Evolutionary conservation across 2,329 filamentous ascomycete species (phyloP).

Genomic region (Orbilia ellipsospora): DNA sequence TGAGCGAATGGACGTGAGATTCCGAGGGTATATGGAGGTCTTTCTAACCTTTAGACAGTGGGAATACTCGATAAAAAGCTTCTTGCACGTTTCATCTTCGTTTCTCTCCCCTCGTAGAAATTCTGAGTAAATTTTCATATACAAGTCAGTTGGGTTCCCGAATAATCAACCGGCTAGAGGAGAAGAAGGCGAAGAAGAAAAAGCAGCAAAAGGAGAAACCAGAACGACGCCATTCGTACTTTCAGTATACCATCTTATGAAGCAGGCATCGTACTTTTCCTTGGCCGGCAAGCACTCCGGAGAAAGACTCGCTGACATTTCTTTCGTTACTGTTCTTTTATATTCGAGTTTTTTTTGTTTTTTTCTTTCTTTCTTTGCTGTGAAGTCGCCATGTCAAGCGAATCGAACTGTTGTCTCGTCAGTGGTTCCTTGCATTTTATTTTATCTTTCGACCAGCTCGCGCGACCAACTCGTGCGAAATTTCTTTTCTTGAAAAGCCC

Average conservation of each 20-base stretch:
- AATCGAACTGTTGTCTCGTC: too few species aligned
- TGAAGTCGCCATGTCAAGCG: too few species aligned
- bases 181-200: too few species aligned
- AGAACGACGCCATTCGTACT: conserved; percentile 72
- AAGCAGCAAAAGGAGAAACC: background rate
- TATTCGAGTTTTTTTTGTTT: too few species aligned
- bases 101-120: conserved; percentile 87
- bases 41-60: conserved; percentile 79
- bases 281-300: conserved; percentile 59
- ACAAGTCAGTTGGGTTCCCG: too few species aligned
- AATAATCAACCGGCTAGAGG: too few species aligned
- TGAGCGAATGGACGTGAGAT: too few species aligned
- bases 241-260: conserved; percentile 99
- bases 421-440: too few species aligned
- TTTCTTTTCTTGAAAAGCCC: too few species aligned
- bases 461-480: too few species aligned
- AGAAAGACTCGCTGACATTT: conserved; percentile 45
- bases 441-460: too few species aligned
- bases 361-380: too few species aligned
- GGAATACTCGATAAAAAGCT: conserved; percentile 88
- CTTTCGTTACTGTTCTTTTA: background rate
- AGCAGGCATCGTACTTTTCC: conserved; percentile 95
- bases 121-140: conserved; percentile 67
- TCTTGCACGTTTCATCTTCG: conserved; percentile 81
- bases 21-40: background rate